Percentiles rank a stretch among this genome's conserved stretches.
Evolutionary conservation across 148 eudicot species (phyloP).

Genomic region (Rhododendron henanense): DNA sequence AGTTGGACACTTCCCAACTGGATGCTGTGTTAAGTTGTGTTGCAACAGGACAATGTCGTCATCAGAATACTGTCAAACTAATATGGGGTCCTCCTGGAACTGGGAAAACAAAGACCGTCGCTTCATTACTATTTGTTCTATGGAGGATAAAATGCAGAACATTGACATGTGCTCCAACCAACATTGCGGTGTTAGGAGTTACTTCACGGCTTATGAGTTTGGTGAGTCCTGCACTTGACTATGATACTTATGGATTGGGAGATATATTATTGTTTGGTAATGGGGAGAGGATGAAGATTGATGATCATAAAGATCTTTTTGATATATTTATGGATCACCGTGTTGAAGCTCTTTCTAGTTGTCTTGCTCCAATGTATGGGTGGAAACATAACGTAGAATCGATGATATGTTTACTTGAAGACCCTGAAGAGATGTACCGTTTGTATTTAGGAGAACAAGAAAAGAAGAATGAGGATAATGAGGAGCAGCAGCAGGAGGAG

Average conservation of each 20-base stretch:
- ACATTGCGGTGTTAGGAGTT: constrained; percentile 40
- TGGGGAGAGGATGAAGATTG: constrained; percentile 48
- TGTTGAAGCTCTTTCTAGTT: constrained; percentile 18
- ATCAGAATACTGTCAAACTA: constrained; percentile 32
- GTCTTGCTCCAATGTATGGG: constrained; percentile 42
- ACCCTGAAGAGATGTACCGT: constrained; percentile 35
- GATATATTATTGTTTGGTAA: constrained; percentile 60
- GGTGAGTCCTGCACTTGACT: not conserved
- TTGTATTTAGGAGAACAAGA: constrained; percentile 23
- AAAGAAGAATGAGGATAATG: not conserved
- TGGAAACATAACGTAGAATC: constrained; percentile 34
- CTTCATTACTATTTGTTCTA: constrained; percentile 24
- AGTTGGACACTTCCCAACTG: constrained; percentile 38
- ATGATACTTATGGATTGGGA: constrained; percentile 43
- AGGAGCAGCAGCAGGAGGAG: not conserved
- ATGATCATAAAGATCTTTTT: constrained; percentile 28
- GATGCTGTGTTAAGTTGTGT: constrained; percentile 35
- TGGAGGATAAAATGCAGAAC: constrained; percentile 27
- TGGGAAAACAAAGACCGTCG: constrained; percentile 54
- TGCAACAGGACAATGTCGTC: constrained; percentile 31
- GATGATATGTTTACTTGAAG: constrained; percentile 44
- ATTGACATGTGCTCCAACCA: constrained; percentile 51
- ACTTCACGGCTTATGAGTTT: constrained; percentile 22
- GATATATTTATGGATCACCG: constrained; percentile 47
- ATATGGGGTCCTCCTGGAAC: constrained; percentile 77